Evolutionary conservation across 2,329 filamentous ascomycete genomes (phyloP).

Genomic region (Diaporthe sp.): DNA sequence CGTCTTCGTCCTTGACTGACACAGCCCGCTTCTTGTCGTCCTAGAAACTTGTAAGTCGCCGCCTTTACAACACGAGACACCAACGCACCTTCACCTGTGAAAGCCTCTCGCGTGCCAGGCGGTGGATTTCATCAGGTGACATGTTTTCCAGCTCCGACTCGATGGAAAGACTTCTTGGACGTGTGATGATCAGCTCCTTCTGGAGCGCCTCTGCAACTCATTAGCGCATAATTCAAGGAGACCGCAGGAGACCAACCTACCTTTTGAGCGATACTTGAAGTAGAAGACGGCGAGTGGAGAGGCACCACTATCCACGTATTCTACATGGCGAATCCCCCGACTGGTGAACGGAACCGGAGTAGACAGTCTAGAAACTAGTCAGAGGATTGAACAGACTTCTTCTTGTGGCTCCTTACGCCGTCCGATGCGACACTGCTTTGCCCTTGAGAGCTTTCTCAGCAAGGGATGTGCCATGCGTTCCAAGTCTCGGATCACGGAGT

Average conservation of each 20-base stretch:
- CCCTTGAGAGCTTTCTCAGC: constrained; percentile 53
- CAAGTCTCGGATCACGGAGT: background rate
- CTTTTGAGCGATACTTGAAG: constrained; percentile 52
- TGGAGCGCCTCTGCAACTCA: constrained; percentile 48
- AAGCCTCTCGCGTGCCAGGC: constrained; percentile 49
- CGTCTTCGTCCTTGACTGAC: constrained; percentile 47
- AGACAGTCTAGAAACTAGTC: background rate
- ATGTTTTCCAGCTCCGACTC: constrained; percentile 43
- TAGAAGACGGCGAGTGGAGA: constrained; percentile 47
- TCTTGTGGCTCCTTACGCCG: constrained; percentile 45
- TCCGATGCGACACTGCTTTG: constrained; percentile 51
- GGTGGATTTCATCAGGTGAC: constrained; percentile 45
- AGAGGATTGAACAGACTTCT: background rate
- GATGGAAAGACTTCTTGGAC: constrained; percentile 41
- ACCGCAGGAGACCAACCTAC: constrained; percentile 12
- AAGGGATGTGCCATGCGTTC: constrained; percentile 31
- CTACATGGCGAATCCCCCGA: too few relatives aligned
- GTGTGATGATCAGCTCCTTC: constrained; percentile 49
- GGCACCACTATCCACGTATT: constrained; percentile 35
- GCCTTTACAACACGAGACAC: background rate
- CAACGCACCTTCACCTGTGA: constrained; percentile 46
- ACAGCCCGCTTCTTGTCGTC: constrained; percentile 40
- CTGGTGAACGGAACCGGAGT: background rate
- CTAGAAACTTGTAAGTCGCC: background rate
- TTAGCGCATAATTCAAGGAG: background rate